Base-by-base conservation (phyloP, 2,329 filamentous ascomycete genomes). In the Drechslerella dactyloides region DNA sequence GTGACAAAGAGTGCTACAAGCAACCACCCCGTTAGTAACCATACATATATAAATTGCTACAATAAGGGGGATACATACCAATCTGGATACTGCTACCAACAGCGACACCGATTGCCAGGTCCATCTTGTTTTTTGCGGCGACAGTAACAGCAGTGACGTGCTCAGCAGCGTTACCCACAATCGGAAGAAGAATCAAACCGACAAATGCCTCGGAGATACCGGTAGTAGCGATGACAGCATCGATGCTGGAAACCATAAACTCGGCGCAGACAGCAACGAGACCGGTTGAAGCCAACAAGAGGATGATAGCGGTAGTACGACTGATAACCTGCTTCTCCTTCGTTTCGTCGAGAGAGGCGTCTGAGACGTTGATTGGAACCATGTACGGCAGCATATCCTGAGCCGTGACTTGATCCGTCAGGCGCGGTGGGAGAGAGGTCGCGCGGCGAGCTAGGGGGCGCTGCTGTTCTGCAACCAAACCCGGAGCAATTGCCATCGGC, bases 51-150 rank as follows among this genome's bases (percentile, higher is more conserved):
- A 53, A 23, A 42, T 54, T 21, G 15, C 40, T 30, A n/a, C n/a
- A 10, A 17, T 17, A n/a, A n/a, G 33, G 76, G 73, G 42, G 76
- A 21, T 23, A 70, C 66, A 46, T 64, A 70, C 66, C 66, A 77
- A 90, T 90, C 79, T 90, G 88, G 75, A 90, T 90, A 54, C 85
- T 88, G 74, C 85, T 87, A 63, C 88, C 88, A 6, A 90, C 84
- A 2, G 88, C 87, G 19, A 90, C 88, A 74, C 87, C 87, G 60
- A 90, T 90, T 1, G 88, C 87, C 37, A 90, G 80, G 78, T 90
- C 88, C 86, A 90, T 89, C 81, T 90, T 89, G 80, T 90, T 89
- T 81, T 89, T 89, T 79, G 86, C 84, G 0, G 88, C 88, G 6
- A 90, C 88, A 4, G 85, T 87, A 21, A 90, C 84, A 2, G 88